phyloP scores from a whole-genome alignment of 1,284 basidiomycete genomes.

The Microbotryum scabiosae region DNA sequence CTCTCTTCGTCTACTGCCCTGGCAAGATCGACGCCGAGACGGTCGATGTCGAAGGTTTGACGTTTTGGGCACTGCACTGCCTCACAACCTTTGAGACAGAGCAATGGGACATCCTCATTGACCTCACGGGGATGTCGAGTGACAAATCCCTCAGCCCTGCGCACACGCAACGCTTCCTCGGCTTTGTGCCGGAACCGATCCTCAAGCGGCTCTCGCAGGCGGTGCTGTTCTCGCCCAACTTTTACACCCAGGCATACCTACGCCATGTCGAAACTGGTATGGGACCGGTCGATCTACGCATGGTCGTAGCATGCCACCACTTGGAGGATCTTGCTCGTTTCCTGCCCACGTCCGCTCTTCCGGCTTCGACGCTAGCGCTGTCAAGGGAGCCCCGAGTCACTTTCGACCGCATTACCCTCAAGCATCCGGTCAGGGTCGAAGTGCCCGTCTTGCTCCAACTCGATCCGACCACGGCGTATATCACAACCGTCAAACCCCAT shows the following conservation, averaged over 20 bases:
- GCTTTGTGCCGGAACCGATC: conserved; percentile 5
- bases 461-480: conserved; percentile 7
- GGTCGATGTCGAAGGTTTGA: conserved; percentile 60
- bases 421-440: conserved; percentile 22
- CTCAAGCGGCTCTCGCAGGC: conserved; percentile 7
- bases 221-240: conserved; percentile 18
- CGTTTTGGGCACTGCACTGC: conserved; percentile 35
- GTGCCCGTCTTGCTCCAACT: conserved; percentile 24
- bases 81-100: conserved; percentile 42
- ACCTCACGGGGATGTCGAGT: conserved; percentile 21
- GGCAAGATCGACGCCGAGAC: conserved; percentile 63
- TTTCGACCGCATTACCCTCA: conserved; percentile 21
- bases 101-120: conserved; percentile 25
- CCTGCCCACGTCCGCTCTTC: conserved; percentile 1
- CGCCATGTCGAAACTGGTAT: not conserved
- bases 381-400: conserved; percentile 4
- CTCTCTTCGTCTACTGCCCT: conserved; percentile 45
- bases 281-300: not conserved
- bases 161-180: conserved; percentile 16
- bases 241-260: conserved; percentile 13
- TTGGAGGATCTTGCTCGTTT: conserved; percentile 15
- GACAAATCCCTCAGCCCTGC: conserved; percentile 1
- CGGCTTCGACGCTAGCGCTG: conserved; percentile 2
- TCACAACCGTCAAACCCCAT: conserved; percentile 41
- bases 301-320: not conserved